Evolutionary conservation across 1,284 basidiomycete species (phyloP), one percentile per base, ranked within the genome.

Genomic region (Leccinum angustisporum): DNA sequence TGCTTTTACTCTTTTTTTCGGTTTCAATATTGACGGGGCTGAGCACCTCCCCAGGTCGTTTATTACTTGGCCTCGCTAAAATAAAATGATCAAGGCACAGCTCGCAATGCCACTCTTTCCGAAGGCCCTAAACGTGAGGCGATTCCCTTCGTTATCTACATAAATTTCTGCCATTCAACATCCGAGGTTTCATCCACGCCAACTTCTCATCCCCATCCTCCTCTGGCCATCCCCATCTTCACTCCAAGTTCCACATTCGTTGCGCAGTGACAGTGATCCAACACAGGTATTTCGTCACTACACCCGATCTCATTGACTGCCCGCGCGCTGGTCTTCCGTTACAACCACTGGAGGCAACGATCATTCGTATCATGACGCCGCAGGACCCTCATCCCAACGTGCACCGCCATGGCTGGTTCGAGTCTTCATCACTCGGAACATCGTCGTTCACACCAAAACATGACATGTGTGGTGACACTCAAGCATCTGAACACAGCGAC

Each of bases 21-120:
- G 58, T 68, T 68, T 68, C 55, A 34, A 53, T 68, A 34, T 56
- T 51, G 56, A 50, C 59, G 61, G 34, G 66, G 68, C 66, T 66
- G 58, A 27, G 65, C 62, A 52, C 43, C 8, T 31, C 16, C 5
- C 51, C 27, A 31, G 34, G 13, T 14, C 25, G 27, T 16, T 30
- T n/a, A 27, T 7, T 14, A n/a, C 27, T 52, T 30, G 51, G 16
- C 8, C 4, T 27, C 50, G 50, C 50, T 30, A 30, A 27, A 18
- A 25, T 52, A 30, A 25, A 54, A 61, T 11, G 43, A 66, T 67
- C 54, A 51, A 58, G 54, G 63, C 66, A 66, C 46, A 38, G 18
- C 56, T 59, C 62, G 14, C 62, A 60, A 61, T 58, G 53, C 60
- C 60, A 48, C 51, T n/a, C 38, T 18, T 14, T 11, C 10, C 21